Evolutionary conservation across 768 basidiomycete species (phyloP), one percentile per base, ranked within the genome.

Genomic region (Mycena albidolilacea): DNA sequence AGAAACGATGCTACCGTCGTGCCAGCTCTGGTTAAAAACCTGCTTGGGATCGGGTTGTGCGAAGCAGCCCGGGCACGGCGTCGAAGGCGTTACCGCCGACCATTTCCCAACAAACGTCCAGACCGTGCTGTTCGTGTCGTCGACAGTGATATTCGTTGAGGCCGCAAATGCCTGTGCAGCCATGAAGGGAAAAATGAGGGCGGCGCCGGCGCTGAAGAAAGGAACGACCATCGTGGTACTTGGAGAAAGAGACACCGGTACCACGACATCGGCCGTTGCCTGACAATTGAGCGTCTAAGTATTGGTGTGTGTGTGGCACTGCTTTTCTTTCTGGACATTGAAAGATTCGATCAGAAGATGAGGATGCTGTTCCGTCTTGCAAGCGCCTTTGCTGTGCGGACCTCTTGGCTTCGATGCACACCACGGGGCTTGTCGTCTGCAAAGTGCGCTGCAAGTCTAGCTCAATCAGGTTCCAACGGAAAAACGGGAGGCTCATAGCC

Each of bases 81-180:
- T 63, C 17, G 41, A 17, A 21, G 70, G 64, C 21, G 63, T 64
- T 11, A 71, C 46, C 17, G 44, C 63, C 23, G 11, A 9, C 55
- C 63, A 71, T 11, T 7, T 12, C 44, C 63, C 63, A 30, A 39
- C 46, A 10, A 44, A 71, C 10, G 55, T 59, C 64, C 64, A 71
- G 30, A 54, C 46, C n/a, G 57, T 65, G 44, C 63, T 60, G 70
- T 71, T 54, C 23, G 70, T 71, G 48, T 71, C 69, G 62, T 64
- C 69, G 38, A 70, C 41, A 19, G 69, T 70, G 1, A 70, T 44
- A 37, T 70, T 70, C n/a, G 43, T 52, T 54, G 46, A 35, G 37
- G 44, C 67, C 9, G 58, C 67, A 44, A 15, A 54, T 58, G 65
- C 65, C 14, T 4, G 65, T 14, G 65, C 19, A 23, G 65, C 65